These are phyloP conservation scores for Fusarium metavorans DNA, from an alignment of 2,329 filamentous ascomycete species.

Conservation along the genomic window DNA sequence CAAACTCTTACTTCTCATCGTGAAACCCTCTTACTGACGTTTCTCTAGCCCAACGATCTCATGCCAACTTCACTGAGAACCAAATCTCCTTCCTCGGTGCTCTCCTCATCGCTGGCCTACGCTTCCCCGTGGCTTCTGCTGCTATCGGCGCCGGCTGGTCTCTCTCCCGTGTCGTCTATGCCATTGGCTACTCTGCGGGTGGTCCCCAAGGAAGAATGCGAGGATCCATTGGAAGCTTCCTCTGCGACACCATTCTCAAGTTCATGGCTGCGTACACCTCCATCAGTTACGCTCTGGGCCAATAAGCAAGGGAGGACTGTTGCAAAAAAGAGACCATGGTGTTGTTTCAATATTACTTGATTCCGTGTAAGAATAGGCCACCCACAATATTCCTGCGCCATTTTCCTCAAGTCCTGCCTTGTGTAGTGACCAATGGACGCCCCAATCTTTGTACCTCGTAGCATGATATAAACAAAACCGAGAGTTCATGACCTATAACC, in stretches of 20 bases:
- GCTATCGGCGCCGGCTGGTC: conserved; percentile 65
- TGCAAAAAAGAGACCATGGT: background rate
- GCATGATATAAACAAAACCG: conserved; percentile 12
- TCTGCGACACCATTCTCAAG: conserved; percentile 56
- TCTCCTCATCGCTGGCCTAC: conserved; percentile 67
- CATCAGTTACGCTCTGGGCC: conserved; percentile 52
- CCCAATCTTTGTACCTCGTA: conserved; percentile 15
- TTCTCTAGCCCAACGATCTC: conserved; percentile 66
- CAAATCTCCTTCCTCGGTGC: conserved; percentile 63
- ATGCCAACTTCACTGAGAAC: conserved; percentile 74
- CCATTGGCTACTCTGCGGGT: conserved; percentile 63
- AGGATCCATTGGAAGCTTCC: conserved; percentile 50
- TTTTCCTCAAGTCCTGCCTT: conserved; percentile 24
- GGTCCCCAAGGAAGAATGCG: conserved; percentile 60
- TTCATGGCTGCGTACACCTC: conserved; percentile 58
- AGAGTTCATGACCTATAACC: conserved; percentile 31
- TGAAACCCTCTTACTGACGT: conserved; percentile 2
- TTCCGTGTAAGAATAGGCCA: conserved; percentile 14
- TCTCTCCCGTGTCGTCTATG: conserved; percentile 65
- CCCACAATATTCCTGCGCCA: conserved; percentile 20
- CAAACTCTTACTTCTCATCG: background rate
- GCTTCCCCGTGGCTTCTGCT: conserved; percentile 64
- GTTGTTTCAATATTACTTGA: conserved; percentile 20
- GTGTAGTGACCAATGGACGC: conserved; percentile 34
- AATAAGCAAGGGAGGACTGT: conserved; percentile 26